Percentiles rank a stretch among this genome's conserved stretches.
These are phyloP conservation scores for Vigna reflexopilosa DNA, from an alignment of 306 rosid genomes.

Conservation along the genomic window DNA sequence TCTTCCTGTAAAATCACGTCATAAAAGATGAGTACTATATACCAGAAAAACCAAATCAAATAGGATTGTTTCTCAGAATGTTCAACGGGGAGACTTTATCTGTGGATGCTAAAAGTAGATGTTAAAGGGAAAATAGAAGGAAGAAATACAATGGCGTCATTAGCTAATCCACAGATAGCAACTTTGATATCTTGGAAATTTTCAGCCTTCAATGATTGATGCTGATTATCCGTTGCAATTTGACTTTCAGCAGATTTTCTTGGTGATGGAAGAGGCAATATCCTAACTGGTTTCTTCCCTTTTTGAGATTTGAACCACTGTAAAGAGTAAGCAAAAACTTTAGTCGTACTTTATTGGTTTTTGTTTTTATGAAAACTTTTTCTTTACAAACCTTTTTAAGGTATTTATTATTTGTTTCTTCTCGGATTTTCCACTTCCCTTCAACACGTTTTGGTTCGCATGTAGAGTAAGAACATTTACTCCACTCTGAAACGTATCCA, in stretches of 20 bases:
- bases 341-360: conserved; percentile 36
- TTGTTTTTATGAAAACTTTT: conserved; percentile 14
- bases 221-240: conserved; percentile 48
- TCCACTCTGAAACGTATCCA: conserved; percentile 85
- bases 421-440: conserved; percentile 93
- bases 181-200: conserved; percentile 77
- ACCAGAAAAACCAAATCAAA: conserved; percentile 35
- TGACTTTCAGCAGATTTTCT: conserved; percentile 56
- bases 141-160: conserved; percentile 66
- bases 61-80: conserved; percentile 33
- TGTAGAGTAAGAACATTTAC: conserved; percentile 88
- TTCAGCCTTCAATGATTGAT: conserved; percentile 61
- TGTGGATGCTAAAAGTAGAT: background rate
- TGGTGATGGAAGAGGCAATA: conserved; percentile 66
- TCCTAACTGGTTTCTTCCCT: conserved; percentile 69
- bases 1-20: conserved; percentile 64
- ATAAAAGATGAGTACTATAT: conserved; percentile 39
- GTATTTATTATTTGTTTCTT: conserved; percentile 72
- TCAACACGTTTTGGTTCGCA: conserved; percentile 64
- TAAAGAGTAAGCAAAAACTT: conserved; percentile 45
- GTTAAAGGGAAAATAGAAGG: conserved; percentile 26
- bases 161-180: conserved; percentile 67
- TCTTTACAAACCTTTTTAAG: conserved; percentile 68
- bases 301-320: conserved; percentile 97
- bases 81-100: conserved; percentile 5